phyloP scores from a whole-genome alignment of 108 stramenopile species.

The Discostella pseudostelligera region DNA sequence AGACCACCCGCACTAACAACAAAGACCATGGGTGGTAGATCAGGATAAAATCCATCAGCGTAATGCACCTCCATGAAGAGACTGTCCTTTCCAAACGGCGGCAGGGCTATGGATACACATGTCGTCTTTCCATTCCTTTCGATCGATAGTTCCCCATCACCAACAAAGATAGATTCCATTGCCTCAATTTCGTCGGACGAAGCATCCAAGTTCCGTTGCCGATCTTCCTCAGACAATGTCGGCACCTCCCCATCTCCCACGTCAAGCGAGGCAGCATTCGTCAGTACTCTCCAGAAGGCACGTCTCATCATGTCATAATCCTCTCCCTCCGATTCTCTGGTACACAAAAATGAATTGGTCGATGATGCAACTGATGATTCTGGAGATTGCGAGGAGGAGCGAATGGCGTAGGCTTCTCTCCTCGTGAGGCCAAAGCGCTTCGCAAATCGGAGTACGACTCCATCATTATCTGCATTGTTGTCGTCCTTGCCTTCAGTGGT shows the following conservation, averaged over 20 bases:
- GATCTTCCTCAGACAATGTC: conserved; percentile 11
- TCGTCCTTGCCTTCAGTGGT: neutral
- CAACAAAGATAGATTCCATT: conserved; percentile 66
- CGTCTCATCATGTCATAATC: conserved; percentile 14
- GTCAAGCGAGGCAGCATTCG: conserved; percentile 23
- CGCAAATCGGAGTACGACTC: conserved; percentile 26
- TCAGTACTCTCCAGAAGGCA: conserved; percentile 46
- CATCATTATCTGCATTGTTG: conserved; percentile 8
- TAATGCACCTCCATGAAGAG: conserved; percentile 41
- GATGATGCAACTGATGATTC: neutral
- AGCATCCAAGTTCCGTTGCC: conserved; percentile 29
- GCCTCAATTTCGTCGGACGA: conserved; percentile 74
- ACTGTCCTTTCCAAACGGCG: conserved; percentile 10
- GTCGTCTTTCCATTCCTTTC: conserved; percentile 14
- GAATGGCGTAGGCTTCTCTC: conserved; percentile 46
- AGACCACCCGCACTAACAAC: conserved; percentile 6
- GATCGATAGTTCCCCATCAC: conserved; percentile 42
- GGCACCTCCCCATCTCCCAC: conserved; percentile 7
- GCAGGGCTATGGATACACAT: conserved; percentile 38
- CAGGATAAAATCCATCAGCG: conserved; percentile 38
- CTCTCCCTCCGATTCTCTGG: neutral
- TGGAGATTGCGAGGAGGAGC: conserved; percentile 17
- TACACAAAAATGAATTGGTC: neutral
- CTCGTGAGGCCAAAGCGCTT: conserved; percentile 46
- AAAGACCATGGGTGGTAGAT: conserved; percentile 37